phyloP scores from a whole-genome alignment of 2,329 filamentous ascomycete species.

The Aspergillus persii region DNA sequence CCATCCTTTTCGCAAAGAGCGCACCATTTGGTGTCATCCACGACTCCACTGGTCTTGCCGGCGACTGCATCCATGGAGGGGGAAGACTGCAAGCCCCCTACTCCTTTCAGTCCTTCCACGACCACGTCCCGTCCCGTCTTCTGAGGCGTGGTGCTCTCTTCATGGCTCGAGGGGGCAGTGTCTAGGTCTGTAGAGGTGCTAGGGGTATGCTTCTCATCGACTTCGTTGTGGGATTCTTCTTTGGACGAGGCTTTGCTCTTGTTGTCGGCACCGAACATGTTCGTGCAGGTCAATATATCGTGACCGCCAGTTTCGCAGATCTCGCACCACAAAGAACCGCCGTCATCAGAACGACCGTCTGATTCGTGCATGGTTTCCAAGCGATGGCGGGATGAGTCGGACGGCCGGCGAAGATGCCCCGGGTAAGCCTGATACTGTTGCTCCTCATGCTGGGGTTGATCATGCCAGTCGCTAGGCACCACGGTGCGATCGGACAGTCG shows the following conservation, averaged over 20 bases:
- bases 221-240: slow-evolving; percentile 14
- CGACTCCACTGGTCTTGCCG: slow-evolving; percentile 72
- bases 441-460: slow-evolving; percentile 26
- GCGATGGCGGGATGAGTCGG: slow-evolving; percentile 30
- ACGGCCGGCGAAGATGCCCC: slow-evolving; percentile 25
- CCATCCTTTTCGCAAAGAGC: slow-evolving; percentile 94
- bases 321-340: slow-evolving; percentile 81
- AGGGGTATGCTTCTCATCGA: slow-evolving; percentile 17
- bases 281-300: slow-evolving; percentile 90
- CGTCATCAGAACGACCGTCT: slow-evolving; percentile 64
- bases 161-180: slow-evolving; percentile 12
- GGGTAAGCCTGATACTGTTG: slow-evolving; percentile 23
- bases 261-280: slow-evolving; percentile 65
- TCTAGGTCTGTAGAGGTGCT: slow-evolving; percentile 14
- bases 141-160: slow-evolving; percentile 25
- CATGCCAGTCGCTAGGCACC: slow-evolving; percentile 42
- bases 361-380: slow-evolving; percentile 42
- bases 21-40: slow-evolving; percentile 92
- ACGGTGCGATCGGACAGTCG: slow-evolving; percentile 44
- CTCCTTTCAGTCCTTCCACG: slow-evolving; percentile 43
- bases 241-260: slow-evolving; percentile 15
- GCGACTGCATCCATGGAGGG: slow-evolving; percentile 62
- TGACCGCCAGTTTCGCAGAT: slow-evolving; percentile 91
- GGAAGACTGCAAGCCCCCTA: slow-evolving; percentile 27
- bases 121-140: slow-evolving; percentile 43